Conservation (phyloP, 2,329 filamentous ascomycete species). For the Paraphoma sp. region DNA sequence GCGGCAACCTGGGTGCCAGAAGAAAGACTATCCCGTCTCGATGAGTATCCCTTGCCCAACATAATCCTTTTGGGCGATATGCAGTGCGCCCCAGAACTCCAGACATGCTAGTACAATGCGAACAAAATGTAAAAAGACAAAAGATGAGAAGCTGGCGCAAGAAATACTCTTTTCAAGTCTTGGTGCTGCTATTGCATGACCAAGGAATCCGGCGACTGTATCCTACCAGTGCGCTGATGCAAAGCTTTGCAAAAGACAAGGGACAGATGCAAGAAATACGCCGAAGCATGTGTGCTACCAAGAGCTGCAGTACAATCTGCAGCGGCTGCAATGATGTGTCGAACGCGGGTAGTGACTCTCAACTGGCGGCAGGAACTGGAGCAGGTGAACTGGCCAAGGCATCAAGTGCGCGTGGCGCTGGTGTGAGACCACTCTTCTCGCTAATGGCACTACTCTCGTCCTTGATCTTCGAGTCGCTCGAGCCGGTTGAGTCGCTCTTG, state of each 20-base stretch:
- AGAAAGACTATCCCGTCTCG: not conserved
- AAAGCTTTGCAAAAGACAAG: not conserved
- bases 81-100: slow-evolving; percentile 31
- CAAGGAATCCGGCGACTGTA: not conserved
- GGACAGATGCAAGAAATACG: not conserved
- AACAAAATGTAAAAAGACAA: slow-evolving; percentile 14
- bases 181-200: not conserved
- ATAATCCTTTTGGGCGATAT: slow-evolving; percentile 13
- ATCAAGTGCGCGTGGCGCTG: slow-evolving; percentile 52
- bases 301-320: no score
- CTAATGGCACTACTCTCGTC: slow-evolving; percentile 65
- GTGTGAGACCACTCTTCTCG: slow-evolving; percentile 64
- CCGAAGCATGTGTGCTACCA: not conserved
- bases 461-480: slow-evolving; percentile 64
- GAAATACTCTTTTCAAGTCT: not conserved
- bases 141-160: not conserved
- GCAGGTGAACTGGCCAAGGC: slow-evolving; percentile 60
- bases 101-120: slow-evolving; percentile 26
- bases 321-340: not conserved
- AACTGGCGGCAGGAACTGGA: slow-evolving; percentile 41
- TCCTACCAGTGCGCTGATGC: not conserved
- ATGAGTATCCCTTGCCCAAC: slow-evolving; percentile 13
- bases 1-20: not conserved
- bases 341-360: slow-evolving; percentile 5
- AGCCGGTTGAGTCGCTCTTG: slow-evolving; percentile 61